Percentiles rank a stretch among this genome's conserved stretches.
These are phyloP conservation scores for Annulohypoxylon truncatum DNA, from an alignment of 2,329 filamentous ascomycete genomes.

Conservation along the genomic window DNA sequence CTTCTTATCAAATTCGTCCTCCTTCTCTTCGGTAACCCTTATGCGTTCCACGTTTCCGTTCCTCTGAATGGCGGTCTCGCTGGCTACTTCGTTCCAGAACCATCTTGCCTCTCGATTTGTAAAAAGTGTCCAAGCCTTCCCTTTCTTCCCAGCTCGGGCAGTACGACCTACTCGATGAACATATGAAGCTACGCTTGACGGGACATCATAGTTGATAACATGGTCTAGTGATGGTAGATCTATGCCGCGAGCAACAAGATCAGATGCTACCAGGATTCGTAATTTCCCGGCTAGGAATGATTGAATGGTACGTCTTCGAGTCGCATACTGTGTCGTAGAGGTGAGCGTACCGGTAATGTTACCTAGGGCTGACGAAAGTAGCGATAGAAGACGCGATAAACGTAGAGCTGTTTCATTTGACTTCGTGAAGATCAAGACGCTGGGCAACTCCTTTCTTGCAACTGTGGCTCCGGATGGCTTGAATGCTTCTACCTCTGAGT, in stretches of 20 bases:
- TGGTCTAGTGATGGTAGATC: conserved; percentile 83
- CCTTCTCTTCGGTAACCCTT: conserved; percentile 54
- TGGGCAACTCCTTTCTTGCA: conserved; percentile 47
- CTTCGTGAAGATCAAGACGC: conserved; percentile 86
- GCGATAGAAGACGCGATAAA: conserved; percentile 79
- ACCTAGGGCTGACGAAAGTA: conserved; percentile 71
- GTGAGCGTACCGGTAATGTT: conserved; percentile 75
- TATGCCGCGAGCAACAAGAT: conserved; percentile 91
- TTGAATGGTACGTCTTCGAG: conserved; percentile 73
- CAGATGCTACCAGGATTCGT: conserved; percentile 86
- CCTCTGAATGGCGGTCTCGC: conserved; percentile 55
- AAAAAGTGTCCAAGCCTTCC: conserved; percentile 88
- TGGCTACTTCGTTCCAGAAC: conserved; percentile 88
- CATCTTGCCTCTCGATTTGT: conserved; percentile 85
- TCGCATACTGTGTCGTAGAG: conserved; percentile 79
- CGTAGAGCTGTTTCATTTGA: conserved; percentile 90
- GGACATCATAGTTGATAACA: conserved; percentile 94
- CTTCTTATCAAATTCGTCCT: conserved; percentile 60
- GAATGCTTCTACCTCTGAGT: conserved; percentile 46
- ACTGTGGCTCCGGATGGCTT: background rate
- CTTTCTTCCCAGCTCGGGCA: conserved; percentile 80
- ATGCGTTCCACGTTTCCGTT: conserved; percentile 60
- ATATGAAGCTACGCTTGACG: conserved; percentile 82
- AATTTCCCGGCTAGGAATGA: conserved; percentile 73
- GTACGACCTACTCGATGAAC: conserved; percentile 94